Conservation (phyloP, 768 basidiomycete species). For the Favolaschia claudopus region DNA sequence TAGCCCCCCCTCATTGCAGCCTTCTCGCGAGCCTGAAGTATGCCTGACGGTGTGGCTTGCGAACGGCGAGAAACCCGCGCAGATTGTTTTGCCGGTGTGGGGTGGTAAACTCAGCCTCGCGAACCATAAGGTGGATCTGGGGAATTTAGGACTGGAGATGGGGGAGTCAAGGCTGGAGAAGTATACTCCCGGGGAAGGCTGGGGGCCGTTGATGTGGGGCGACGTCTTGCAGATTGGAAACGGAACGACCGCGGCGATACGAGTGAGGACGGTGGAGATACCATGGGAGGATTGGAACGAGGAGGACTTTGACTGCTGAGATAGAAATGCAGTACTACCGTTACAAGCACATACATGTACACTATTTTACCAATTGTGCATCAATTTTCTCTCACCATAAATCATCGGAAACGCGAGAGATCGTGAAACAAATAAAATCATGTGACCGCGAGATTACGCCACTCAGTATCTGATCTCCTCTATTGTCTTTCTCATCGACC, state of each 20-base stretch:
- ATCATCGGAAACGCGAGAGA: too few species aligned
- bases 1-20: not conserved
- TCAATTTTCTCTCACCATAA: too few species aligned
- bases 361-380: too few species aligned
- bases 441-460: too few species aligned
- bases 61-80: not conserved
- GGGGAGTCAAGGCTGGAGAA: not conserved
- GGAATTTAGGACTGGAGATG: not conserved
- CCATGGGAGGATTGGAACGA: not conserved
- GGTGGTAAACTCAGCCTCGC: not conserved
- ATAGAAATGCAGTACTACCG: too few species aligned
- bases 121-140: not conserved
- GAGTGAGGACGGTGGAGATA: not conserved
- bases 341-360: too few species aligned
- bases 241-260: not conserved
- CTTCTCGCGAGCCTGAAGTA: not conserved
- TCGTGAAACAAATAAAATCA: too few species aligned
- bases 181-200: not conserved
- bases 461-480: too few species aligned
- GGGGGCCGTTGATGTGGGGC: not conserved
- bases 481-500: too few species aligned
- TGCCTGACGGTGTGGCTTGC: not conserved
- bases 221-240: not conserved
- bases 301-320: not conserved
- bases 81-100: not conserved